Base-by-base conservation (phyloP, 352 stramenopile species). In the Phytophthora pinifolia region DNA sequence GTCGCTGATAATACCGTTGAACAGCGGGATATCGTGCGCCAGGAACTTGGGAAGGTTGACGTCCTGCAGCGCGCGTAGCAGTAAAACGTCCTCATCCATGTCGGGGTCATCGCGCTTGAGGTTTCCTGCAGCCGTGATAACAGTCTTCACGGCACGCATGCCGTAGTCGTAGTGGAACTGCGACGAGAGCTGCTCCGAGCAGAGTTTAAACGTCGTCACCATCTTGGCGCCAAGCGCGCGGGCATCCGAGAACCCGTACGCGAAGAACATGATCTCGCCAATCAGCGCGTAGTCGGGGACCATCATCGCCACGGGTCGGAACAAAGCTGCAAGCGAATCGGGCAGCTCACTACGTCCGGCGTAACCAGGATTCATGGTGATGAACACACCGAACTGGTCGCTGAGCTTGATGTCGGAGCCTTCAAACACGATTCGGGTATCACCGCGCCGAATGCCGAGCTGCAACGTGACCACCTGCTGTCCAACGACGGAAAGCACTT, bases 1-100 rank as follows among this genome's bases (percentile, higher is more conserved):
- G 63, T 98, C 95, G 45, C 77, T 96, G 46, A 97, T 96, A 53
- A 98, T 98, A 34, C 94, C 94, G 37, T 96, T 95, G 64, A 98
- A 98, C 6, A 98, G 71, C 17, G 90, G 90, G 36, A 98, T 96
- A 66, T 98, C 95, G 37, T 96, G 92, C 2, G 83, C 89, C 10
- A 98, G 56, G 64, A 98, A 98, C 53, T 98, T 98, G 0, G 94
- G 89, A 29, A 98, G 65, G 55, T 98, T 98, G 7, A 98, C 94
- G 52, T 98, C 95, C 51, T 98, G 96, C 33, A 98, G 83, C 2
- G 92, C 89, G 8, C 92, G 76, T 14, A 98, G 59, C n/a, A 98
- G 66, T 9, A 98, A 65, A 4, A 98, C 85, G 33, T 98, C 92
- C 59, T 98, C 95, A 29, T 94, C 79, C 65, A 98, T 94, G 20